A percentile compares a stretch with the other conserved stretches of the same genome.
These are phyloP conservation scores for Apium graveolens DNA, from an alignment of 129 eudicot genomes.

Conservation along the genomic window DNA sequence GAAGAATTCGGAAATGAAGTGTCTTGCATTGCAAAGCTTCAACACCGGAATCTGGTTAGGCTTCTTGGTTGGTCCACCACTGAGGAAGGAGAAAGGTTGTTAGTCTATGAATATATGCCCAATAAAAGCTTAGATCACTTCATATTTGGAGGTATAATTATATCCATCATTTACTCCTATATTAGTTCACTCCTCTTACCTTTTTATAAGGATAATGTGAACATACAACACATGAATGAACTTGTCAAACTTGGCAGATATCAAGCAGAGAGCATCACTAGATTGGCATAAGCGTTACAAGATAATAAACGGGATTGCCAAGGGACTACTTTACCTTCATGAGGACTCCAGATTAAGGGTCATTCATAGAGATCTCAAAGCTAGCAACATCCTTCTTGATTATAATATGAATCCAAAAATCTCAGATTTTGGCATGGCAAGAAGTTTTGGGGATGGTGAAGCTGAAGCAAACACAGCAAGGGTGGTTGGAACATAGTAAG, in stretches of 20 bases:
- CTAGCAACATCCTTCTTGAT: conserved; percentile 10
- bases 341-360: conserved; percentile 6
- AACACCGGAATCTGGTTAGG: conserved; percentile 1
- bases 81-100: conserved; percentile 2
- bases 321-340: conserved; percentile 6
- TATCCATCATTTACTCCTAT: neutral
- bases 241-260: neutral
- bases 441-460: conserved; percentile 3
- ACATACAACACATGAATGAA: neutral
- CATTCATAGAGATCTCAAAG: conserved; percentile 10
- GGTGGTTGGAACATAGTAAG: conserved; percentile 12
- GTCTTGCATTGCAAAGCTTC: conserved; percentile 7
- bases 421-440: conserved; percentile 8
- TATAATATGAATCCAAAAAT: conserved; percentile 4
- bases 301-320: conserved; percentile 1
- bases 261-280: neutral
- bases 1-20: conserved; percentile 5
- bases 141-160: neutral
- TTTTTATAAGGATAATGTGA: neutral
- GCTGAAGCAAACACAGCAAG: conserved; percentile 3
- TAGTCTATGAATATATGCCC: conserved; percentile 2
- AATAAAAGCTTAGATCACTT: conserved; percentile 5
- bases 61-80: conserved; percentile 10
- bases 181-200: neutral
- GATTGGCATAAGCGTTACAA: conserved; percentile 7